These are phyloP conservation scores for Sordaria brevicollis DNA, from an alignment of 495 filamentous ascomycete genomes.

Conservation along the genomic window DNA sequence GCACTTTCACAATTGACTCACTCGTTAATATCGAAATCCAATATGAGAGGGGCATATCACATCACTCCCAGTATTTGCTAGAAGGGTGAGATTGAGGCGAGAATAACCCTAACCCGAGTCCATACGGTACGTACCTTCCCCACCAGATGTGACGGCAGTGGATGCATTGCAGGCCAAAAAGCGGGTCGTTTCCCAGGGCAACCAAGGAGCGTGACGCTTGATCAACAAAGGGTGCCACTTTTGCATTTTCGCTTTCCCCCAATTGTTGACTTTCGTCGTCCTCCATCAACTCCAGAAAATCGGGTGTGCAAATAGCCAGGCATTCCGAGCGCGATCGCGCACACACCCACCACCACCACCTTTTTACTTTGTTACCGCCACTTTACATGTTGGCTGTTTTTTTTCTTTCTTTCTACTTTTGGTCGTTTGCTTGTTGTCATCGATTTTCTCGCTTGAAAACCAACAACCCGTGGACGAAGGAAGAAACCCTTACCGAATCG, in stretches of 20 bases:
- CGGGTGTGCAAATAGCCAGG: background rate
- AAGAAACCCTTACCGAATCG: background rate
- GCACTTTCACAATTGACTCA: background rate
- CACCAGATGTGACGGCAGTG: background rate
- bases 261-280: background rate
- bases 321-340: background rate
- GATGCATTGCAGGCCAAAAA: background rate
- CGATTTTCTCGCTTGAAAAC: background rate
- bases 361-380: background rate
- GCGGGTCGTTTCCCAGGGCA: background rate
- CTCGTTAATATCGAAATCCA: background rate
- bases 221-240: background rate
- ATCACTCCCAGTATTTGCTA: background rate
- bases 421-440: background rate
- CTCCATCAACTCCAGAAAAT: background rate
- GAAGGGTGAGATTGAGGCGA: background rate
- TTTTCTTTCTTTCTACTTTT: background rate
- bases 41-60: background rate
- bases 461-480: background rate
- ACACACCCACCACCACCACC: background rate
- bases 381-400: background rate
- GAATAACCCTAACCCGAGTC: background rate
- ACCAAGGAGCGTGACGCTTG: background rate
- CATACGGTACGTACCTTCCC: background rate
- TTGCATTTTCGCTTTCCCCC: background rate